phyloP scores from a whole-genome alignment of 257 asterid species.

The Gardenia jasminoides region DNA sequence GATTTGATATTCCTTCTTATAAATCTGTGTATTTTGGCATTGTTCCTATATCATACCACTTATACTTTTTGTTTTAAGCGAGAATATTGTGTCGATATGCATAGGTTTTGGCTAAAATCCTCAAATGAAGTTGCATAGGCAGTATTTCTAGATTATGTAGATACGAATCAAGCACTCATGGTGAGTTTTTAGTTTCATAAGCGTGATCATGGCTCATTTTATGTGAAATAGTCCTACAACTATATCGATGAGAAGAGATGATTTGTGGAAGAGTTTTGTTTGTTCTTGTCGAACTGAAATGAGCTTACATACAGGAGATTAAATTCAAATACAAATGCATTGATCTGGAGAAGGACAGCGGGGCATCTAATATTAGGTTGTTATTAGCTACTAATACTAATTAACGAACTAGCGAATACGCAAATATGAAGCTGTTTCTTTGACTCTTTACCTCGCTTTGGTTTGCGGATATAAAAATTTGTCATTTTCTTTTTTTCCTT shows the following conservation, averaged over 20 bases:
- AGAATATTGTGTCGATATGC: constrained; percentile 40
- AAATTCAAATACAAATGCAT: not conserved
- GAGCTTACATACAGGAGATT: not conserved
- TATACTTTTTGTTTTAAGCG: not conserved
- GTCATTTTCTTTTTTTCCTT: not conserved
- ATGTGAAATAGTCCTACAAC: not conserved
- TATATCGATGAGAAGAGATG: not conserved
- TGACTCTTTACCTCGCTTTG: not conserved
- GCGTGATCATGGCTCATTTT: not conserved
- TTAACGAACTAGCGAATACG: not conserved
- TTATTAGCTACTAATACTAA: not conserved
- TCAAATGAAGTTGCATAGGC: constrained; percentile 35
- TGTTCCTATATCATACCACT: not conserved
- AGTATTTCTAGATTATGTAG: constrained; percentile 30
- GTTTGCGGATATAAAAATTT: too few species aligned
- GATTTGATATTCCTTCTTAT: constrained; percentile 4
- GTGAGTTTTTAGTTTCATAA: constrained; percentile 5
- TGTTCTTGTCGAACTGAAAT: not conserved
- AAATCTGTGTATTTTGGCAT: not conserved
- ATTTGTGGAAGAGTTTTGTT: not conserved
- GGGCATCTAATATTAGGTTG: not conserved
- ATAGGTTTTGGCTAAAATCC: constrained; percentile 37
- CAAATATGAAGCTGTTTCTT: not conserved
- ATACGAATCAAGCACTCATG: constrained; percentile 32
- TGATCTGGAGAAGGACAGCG: not conserved